Percentiles rank a stretch among this genome's conserved stretches.
phyloP scores from a whole-genome alignment of 2,329 filamentous ascomycete genomes.

The Lasiodiplodia hormozganensis region DNA sequence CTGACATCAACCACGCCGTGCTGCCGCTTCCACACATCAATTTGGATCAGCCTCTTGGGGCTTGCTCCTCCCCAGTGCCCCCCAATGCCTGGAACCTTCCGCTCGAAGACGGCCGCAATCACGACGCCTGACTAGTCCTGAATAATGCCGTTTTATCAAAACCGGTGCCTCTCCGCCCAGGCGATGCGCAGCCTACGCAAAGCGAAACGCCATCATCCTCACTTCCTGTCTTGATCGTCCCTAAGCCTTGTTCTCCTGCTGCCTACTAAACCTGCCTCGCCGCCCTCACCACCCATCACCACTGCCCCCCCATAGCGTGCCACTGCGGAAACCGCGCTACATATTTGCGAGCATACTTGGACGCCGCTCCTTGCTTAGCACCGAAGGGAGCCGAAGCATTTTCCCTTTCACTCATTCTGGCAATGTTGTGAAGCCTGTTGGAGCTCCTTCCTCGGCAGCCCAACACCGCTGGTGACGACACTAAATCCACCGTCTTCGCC shows the following conservation, averaged over 20 bases:
- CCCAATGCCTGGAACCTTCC: slow-evolving; percentile 47
- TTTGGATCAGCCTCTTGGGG: slow-evolving; percentile 49
- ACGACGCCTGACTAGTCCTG: slow-evolving; percentile 36
- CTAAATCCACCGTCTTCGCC: slow-evolving; percentile 12
- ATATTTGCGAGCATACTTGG: slow-evolving; percentile 30
- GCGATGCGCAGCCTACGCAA: slow-evolving; percentile 33
- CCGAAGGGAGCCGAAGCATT: slow-evolving; percentile 22
- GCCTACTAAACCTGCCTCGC: slow-evolving; percentile 28
- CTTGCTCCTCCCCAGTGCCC: slow-evolving; percentile 30
- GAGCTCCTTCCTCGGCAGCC: slow-evolving; percentile 30
- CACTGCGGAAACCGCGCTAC: slow-evolving; percentile 28
- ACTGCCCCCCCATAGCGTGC: slow-evolving; percentile 16
- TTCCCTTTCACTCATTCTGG: slow-evolving; percentile 28
- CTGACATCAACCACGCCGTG: slow-evolving; percentile 31
- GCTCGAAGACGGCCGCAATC: slow-evolving; percentile 34
- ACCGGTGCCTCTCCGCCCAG: slow-evolving; percentile 43
- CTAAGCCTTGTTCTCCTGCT: slow-evolving; percentile 30
- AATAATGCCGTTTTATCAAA: slow-evolving; percentile 49
- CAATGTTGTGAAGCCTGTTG: slow-evolving; percentile 29
- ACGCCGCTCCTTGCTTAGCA: slow-evolving; percentile 29
- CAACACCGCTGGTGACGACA: slow-evolving; percentile 31
- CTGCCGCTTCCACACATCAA: slow-evolving; percentile 34
- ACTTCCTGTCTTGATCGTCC: slow-evolving; percentile 29
- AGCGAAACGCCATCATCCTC: slow-evolving; percentile 33
- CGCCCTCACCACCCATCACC: slow-evolving; percentile 1